phyloP scores from a whole-genome alignment of 257 asterid species.

The Solanum appendiculatum region DNA sequence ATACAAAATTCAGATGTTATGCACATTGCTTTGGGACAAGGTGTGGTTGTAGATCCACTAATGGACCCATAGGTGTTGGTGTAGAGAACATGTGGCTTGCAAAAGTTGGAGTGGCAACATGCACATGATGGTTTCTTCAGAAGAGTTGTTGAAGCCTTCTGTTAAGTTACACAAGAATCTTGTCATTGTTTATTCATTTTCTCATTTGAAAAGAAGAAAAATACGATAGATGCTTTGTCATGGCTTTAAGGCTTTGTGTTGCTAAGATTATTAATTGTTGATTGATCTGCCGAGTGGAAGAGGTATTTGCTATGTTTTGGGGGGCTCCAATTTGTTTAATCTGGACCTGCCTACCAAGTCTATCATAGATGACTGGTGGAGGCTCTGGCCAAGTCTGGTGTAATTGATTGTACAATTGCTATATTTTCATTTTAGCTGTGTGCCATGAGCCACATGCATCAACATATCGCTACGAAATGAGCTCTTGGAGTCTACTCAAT shows the following conservation, averaged over 20 bases:
- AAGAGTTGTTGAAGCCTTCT: neutral
- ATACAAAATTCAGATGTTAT: neutral
- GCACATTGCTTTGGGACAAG: neutral
- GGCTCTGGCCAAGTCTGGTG: neutral
- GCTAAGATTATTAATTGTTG: constrained; percentile 9
- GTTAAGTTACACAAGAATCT: constrained; percentile 7
- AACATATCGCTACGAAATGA: neutral
- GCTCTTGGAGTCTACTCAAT: neutral
- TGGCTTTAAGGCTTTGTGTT: constrained; percentile 18
- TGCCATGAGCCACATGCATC: neutral
- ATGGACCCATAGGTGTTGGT: neutral
- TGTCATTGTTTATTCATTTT: constrained; percentile 11
- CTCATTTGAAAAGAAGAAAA: constrained; percentile 6
- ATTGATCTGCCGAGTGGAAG: constrained; percentile 5
- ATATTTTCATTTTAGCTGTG: neutral
- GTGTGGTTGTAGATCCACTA: neutral
- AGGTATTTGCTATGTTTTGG: neutral
- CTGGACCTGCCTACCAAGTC: neutral
- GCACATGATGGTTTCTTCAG: constrained; percentile 1
- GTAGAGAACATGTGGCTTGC: neutral
- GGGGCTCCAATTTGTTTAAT: neutral
- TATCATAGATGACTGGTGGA: neutral
- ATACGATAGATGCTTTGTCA: constrained; percentile 21
- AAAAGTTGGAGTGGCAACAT: neutral
- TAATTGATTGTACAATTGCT: neutral